These are phyloP conservation scores for Eimeria sp. DNA, from an alignment of 169 alveolate genomes.

Conservation along the genomic window DNA sequence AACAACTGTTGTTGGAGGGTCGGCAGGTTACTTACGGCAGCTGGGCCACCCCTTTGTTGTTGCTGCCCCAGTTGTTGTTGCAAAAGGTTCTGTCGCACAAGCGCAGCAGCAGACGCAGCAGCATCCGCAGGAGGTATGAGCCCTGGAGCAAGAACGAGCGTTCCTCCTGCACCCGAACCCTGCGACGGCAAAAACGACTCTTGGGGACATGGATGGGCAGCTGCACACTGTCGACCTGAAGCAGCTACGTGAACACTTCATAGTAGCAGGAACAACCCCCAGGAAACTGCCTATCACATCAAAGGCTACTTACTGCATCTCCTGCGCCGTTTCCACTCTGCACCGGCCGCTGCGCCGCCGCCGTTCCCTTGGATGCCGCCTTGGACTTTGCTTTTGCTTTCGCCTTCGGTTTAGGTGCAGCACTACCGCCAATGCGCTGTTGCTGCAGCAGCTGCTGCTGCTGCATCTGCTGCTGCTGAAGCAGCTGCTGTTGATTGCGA, in stretches of 20 bases:
- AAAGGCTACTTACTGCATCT: conserved; percentile 13
- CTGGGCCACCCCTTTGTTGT: conserved; percentile 35
- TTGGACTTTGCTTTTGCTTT: conserved; percentile 66
- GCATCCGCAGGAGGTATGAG: conserved; percentile 41
- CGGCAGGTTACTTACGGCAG: conserved; percentile 17
- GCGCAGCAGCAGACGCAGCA: conserved; percentile 68
- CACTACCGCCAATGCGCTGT: conserved; percentile 19
- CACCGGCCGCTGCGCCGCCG: conserved; percentile 43
- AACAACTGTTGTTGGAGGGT: conserved; percentile 58
- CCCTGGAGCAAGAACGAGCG: conserved; percentile 42
- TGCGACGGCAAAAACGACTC: conserved; percentile 47
- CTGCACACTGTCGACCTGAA: neutral
- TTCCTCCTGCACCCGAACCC: conserved; percentile 54
- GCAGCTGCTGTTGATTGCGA: conserved; percentile 45
- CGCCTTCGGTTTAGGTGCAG: conserved; percentile 40
- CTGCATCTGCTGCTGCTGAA: conserved; percentile 61
- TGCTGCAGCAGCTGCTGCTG: conserved; percentile 35
- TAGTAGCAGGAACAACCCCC: neutral
- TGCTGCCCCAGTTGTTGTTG: conserved; percentile 64
- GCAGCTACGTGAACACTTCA: neutral
- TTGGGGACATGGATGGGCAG: conserved; percentile 11
- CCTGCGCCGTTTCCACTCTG: conserved; percentile 35
- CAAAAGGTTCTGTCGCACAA: conserved; percentile 44
- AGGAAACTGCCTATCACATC: neutral
- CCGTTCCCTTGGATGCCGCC: conserved; percentile 33